A percentile compares a stretch with the other conserved stretches of the same genome.
phyloP scores from a whole-genome alignment of 768 basidiomycete genomes.

The Auricularia heimuer region DNA sequence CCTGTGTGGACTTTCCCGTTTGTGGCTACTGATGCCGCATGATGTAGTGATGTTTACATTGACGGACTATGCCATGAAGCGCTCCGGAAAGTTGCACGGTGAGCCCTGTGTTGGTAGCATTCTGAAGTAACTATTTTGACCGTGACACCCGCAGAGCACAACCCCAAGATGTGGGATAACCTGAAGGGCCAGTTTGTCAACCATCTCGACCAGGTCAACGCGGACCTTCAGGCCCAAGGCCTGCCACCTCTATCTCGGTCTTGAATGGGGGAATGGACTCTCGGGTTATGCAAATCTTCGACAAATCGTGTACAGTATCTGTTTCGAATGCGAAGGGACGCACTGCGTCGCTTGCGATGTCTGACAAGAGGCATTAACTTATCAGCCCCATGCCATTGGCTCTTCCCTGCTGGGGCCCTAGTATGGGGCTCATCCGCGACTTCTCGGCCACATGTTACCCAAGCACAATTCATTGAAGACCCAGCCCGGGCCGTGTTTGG shows the following conservation, averaged over 20 bases:
- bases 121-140: neutral
- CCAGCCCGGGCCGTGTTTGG: no score
- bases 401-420: no score
- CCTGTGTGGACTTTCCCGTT: conserved; percentile 22
- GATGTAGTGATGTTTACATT: conserved; percentile 41
- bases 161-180: conserved; percentile 61
- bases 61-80: conserved; percentile 54
- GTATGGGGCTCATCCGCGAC: no score
- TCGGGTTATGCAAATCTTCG: no score
- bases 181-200: conserved; percentile 49
- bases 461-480: neutral
- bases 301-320: no score
- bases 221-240: conserved; percentile 33
- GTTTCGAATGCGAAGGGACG: no score
- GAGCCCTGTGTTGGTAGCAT: conserved; percentile 10
- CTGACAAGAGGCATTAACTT: no score
- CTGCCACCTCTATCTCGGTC: conserved; percentile 18
- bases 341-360: no score
- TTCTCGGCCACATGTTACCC: no score
- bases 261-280: no score
- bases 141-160: conserved; percentile 34
- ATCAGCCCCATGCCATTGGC: no score
- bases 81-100: conserved; percentile 51
- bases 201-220: conserved; percentile 47
- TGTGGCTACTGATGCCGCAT: neutral